Conservation (phyloP, 495 filamentous ascomycete species). For the Lepraria neglecta region DNA sequence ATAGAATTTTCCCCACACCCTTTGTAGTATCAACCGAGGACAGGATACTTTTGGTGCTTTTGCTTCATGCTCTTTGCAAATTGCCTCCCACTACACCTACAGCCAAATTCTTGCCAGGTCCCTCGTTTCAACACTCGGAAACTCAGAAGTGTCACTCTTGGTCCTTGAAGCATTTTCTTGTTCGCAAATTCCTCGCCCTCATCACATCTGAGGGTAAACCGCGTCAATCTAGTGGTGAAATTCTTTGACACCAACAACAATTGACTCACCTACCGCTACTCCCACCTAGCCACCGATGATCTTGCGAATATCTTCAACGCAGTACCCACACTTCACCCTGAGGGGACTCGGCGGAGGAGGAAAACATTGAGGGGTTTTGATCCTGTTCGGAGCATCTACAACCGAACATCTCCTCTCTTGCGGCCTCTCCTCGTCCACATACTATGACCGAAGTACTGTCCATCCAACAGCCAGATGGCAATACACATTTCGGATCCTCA, state of each 20-base stretch:
- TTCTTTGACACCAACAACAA: neutral
- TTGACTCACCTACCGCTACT: neutral
- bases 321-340: constrained; percentile 13
- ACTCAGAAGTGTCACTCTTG: neutral
- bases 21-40: too few species aligned
- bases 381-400: neutral
- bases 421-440: neutral
- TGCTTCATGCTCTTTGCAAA: neutral
- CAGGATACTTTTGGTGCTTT: neutral
- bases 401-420: neutral
- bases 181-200: neutral
- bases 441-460: constrained; percentile 45
- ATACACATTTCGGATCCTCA: constrained; percentile 39
- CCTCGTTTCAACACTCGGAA: neutral
- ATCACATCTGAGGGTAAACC: neutral
- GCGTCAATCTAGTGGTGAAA: neutral
- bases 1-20: neutral
- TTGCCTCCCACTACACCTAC: constrained; percentile 3
- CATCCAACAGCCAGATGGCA: constrained; percentile 34
- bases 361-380: neutral
- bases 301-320: constrained; percentile 10
- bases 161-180: neutral
- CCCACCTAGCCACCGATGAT: constrained; percentile 21
- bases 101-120: neutral
- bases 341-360: constrained; percentile 20